These are phyloP conservation scores for Penicillium steckii DNA, from an alignment of 495 filamentous ascomycete genomes.

Conservation along the genomic window DNA sequence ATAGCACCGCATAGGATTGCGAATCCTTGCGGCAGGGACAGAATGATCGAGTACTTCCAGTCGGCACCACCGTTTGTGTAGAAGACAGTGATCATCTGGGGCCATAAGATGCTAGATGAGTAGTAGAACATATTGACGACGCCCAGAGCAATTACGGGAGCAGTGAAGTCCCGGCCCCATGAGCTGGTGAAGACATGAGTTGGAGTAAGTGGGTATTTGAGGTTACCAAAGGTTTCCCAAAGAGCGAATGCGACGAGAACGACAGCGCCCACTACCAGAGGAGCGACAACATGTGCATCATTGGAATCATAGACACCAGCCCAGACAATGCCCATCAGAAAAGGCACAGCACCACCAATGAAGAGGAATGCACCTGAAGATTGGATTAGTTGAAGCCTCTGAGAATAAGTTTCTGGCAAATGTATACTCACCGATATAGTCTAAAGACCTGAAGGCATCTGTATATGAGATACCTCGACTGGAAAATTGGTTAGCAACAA, in stretches of 20 bases:
- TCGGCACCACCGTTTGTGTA: constrained; percentile 21
- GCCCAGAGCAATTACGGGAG: constrained; percentile 21
- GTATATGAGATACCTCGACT: constrained; percentile 18
- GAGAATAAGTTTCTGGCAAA: background rate
- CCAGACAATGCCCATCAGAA: constrained; percentile 30
- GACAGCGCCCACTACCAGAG: constrained; percentile 18
- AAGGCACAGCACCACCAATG: constrained; percentile 21
- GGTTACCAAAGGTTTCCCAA: constrained; percentile 23
- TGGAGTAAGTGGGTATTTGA: constrained; percentile 23
- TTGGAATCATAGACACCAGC: constrained; percentile 23
- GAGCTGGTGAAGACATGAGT: constrained; percentile 21
- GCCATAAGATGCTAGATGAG: constrained; percentile 28
- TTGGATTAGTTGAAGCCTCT: background rate
- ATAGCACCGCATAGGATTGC: constrained; percentile 24
- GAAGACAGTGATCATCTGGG: constrained; percentile 23
- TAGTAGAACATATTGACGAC: constrained; percentile 32
- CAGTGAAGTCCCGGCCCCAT: constrained; percentile 24
- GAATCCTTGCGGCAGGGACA: constrained; percentile 24
- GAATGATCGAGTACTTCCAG: constrained; percentile 21
- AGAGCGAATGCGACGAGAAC: constrained; percentile 23
- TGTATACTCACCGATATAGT: constrained; percentile 17
- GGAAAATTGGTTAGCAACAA: background rate
- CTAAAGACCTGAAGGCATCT: constrained; percentile 25
- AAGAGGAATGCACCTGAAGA: constrained; percentile 21
- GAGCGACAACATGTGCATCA: constrained; percentile 23